Evolutionary conservation across 805 yeast genomes (phyloP).

Genomic region (Candida xyloterini): DNA sequence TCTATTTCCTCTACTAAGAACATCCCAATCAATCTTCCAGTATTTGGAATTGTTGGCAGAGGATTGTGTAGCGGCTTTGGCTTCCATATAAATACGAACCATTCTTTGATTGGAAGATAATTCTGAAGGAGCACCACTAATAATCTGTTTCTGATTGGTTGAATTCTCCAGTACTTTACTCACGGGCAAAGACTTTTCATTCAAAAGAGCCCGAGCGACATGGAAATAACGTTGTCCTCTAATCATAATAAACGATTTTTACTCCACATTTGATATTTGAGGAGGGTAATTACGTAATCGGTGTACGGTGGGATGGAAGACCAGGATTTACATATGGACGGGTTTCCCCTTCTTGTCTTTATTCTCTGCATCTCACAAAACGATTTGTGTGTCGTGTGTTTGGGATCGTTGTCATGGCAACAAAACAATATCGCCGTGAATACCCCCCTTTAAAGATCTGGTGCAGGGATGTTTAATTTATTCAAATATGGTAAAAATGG

Average conservation of each 20-base stretch:
- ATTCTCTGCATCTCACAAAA: too few relatives aligned
- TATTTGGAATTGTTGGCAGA: constrained; percentile 49
- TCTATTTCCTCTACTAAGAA: constrained; percentile 68
- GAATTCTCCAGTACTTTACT: constrained; percentile 13
- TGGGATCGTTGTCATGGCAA: too few relatives aligned
- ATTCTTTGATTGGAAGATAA: constrained; percentile 49
- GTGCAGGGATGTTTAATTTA: constrained; percentile 7
- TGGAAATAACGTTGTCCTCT: constrained; percentile 11
- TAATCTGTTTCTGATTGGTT: constrained; percentile 45
- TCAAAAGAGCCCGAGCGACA: constrained; percentile 5
- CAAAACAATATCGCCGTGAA: too few relatives aligned
- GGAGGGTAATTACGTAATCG: too few relatives aligned
- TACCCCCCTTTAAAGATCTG: too few relatives aligned
- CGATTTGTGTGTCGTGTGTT: too few relatives aligned
- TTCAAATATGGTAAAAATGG: constrained; percentile 11
- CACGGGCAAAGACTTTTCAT: constrained; percentile 7
- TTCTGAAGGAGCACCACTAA: constrained; percentile 77
- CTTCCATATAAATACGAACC: constrained; percentile 72
- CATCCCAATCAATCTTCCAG: constrained; percentile 87
- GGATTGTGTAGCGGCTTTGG: constrained; percentile 81
- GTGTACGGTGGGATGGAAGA: too few relatives aligned
- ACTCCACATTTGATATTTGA: constrained; percentile 6
- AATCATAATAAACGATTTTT: constrained; percentile 1
- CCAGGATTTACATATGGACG: too few relatives aligned
- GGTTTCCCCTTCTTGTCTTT: too few relatives aligned